Evolutionary conservation across 176 grass and related monocot species (phyloP), one percentile per base, ranked within the genome.

Genomic region (Musa schizocarpa): DNA sequence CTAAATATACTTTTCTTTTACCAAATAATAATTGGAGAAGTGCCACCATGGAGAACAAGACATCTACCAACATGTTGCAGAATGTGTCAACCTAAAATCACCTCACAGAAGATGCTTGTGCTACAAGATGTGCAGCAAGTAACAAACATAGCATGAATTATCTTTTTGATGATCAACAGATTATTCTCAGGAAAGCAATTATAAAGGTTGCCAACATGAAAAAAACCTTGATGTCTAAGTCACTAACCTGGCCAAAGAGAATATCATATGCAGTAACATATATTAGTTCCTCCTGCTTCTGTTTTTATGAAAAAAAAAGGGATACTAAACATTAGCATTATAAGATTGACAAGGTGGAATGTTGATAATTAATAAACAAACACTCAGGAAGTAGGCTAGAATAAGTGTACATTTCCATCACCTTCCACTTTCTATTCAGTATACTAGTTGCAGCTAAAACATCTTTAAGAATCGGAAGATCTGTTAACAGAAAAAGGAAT

Each of bases 211-310:
- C 51, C 50, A 51, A 20, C 48, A 70, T 50, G 14, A 20, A 29
- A 74, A 74, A 14, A 22, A 16, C 13, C 10, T 27, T 34, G 13
- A 29, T 58, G 2, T 56, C 13, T 69, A 56, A 79, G 57, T 58
- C 56, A 85, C 88, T 76, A 63, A 98, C 95, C 90, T 94, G 88
- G 69, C 95, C 90, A 74, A 98, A 93, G 25, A 94, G 86, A 80
- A 94, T 85, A 80, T 94, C 95, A 8, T 98, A 98, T 25, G 83
- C 54, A 65, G 88, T 91, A 61, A 98, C 84, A 71, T 75, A 86
- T 14, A 94, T 80, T 74, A 98, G 82, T 68, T 93, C 95, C 51
- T 89, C 86, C 58, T 93, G 95, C 87, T 82, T 93, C 88, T 98
- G 84, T 76, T 43, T 43, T 43, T 43, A 0, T 82, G 75, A 59